Evolutionary conservation across 306 rosid species (phyloP), one percentile per base, ranked within the genome.

Genomic region (Dalbergia cochinchinensis): DNA sequence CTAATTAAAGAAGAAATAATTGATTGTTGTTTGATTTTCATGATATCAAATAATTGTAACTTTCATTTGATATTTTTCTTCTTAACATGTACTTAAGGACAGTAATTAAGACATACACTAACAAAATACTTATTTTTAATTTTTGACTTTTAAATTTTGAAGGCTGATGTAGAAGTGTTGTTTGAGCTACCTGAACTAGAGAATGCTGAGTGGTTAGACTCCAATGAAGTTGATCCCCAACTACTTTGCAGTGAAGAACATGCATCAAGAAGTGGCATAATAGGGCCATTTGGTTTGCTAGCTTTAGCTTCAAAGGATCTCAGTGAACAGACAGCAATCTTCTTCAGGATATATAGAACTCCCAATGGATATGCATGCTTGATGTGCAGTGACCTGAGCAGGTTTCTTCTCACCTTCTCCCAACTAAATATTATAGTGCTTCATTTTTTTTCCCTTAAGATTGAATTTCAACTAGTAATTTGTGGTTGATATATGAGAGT

Each of bases 361-460:
- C 11, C 69, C 14, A 85, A 71, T 20, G 74, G 75, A 78, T 89
- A 84, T 71, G 42, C 81, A 10, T 89, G 91, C 76, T 68, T 92
- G 10, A 90, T 92, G 95, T 90, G 97, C 76, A 92, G 91, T 69
- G 97, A 90, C 67, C 89, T 86, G 26, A 89, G 89, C 89, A 90
- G 91, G 94, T 90, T 57, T 42, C 67, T 77, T 82, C 50, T 80
- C 8, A 15, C 14, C 55, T 71, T 54, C 63, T 59, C 61, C 62
- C 26, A 48, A 41, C 42, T 33, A 55, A 44, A 15, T 63, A 8
- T 50, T 50, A 10, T 7, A 7, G 9, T 8, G 1, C 18, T 7
- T n/a, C 19, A 37, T 13, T 22, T 47, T 26, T 16, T 15, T 58
- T 26, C 14, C 11, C 4, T 37, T 57, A 48, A 55, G 53, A 18